A percentile compares a stretch with the other conserved stretches of the same genome.
phyloP scores from a whole-genome alignment of 2,329 filamentous ascomycete species.

The Colletotrichum salicis region DNA sequence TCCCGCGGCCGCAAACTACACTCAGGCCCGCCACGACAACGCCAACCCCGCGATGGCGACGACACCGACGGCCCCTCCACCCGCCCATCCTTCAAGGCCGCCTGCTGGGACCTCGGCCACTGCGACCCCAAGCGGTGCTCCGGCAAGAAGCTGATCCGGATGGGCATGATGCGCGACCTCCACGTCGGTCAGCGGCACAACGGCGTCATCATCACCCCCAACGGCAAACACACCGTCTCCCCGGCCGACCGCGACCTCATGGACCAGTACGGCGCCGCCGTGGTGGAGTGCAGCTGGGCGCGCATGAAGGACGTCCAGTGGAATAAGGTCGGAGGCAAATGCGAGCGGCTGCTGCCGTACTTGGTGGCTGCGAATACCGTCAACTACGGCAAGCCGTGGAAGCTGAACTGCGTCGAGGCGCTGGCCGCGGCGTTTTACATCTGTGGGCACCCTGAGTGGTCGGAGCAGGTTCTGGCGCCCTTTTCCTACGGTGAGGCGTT shows the following conservation, averaged over 20 bases:
- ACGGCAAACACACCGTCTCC: slow-evolving; percentile 86
- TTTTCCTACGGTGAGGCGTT: slow-evolving; percentile 93
- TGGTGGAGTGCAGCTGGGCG: slow-evolving; percentile 98
- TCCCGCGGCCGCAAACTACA: slow-evolving; percentile 78
- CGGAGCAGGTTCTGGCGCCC: slow-evolving; percentile 80
- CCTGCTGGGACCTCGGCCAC: slow-evolving; percentile 97
- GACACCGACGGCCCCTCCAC: slow-evolving; percentile 41
- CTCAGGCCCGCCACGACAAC: slow-evolving; percentile 63
- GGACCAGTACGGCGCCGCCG: slow-evolving; percentile 90
- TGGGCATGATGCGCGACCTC: slow-evolving; percentile 93
- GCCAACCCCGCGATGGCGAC: slow-evolving; percentile 56
- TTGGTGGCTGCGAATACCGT: slow-evolving; percentile 96
- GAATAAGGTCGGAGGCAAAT: slow-evolving; percentile 90
- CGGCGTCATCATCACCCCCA: slow-evolving; percentile 94
- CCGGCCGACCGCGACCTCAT: slow-evolving; percentile 84
- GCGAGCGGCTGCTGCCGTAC: slow-evolving; percentile 90
- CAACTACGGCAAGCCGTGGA: slow-evolving; percentile 96
- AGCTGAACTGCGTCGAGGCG: slow-evolving; percentile 95
- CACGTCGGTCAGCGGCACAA: slow-evolving; percentile 91
- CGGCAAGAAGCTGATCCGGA: slow-evolving; percentile 91
- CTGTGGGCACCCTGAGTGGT: slow-evolving; percentile 92
- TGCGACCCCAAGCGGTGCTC: slow-evolving; percentile 98
- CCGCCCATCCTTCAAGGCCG: slow-evolving; percentile 81
- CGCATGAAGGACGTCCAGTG: slow-evolving; percentile 92
- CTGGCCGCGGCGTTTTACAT: slow-evolving; percentile 93